A percentile compares a stretch with the other conserved stretches of the same genome.
phyloP scores from a whole-genome alignment of 345 rosid species.

The Nasturtium officinale region DNA sequence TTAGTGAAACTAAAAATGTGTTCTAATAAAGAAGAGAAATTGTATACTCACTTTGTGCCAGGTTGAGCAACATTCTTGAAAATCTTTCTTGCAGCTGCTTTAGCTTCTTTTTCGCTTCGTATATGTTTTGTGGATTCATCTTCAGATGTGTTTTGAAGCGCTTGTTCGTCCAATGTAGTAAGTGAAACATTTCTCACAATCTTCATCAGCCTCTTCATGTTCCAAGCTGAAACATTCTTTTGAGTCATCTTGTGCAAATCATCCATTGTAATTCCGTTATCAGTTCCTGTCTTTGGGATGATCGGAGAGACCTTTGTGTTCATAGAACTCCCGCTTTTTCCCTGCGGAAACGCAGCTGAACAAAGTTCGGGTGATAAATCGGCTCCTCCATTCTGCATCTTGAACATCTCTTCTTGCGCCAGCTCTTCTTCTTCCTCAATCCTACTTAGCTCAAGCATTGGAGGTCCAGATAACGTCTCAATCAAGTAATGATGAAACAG shows the following conservation, averaged over 20 bases:
- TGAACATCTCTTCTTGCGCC: constrained; percentile 50
- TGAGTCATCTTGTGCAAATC: constrained; percentile 67
- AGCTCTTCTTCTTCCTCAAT: constrained; percentile 55
- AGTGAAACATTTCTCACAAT: constrained; percentile 71
- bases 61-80: constrained; percentile 71
- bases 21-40: background rate
- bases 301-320: constrained; percentile 46
- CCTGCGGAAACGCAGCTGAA: constrained; percentile 47
- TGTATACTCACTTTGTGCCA: constrained; percentile 55
- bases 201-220: constrained; percentile 91
- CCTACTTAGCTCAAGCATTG: constrained; percentile 57
- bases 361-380: constrained; percentile 60
- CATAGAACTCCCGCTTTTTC: constrained; percentile 46
- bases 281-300: constrained; percentile 40
- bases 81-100: constrained; percentile 82
- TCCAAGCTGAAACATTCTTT: constrained; percentile 93
- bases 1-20: background rate
- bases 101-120: constrained; percentile 78
- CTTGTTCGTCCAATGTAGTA: constrained; percentile 79
- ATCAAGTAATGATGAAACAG: constrained; percentile 79
- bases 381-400: constrained; percentile 67
- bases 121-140: constrained; percentile 65
- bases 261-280: constrained; percentile 57
- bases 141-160: constrained; percentile 46
- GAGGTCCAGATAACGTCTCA: constrained; percentile 80